Base-by-base conservation (phyloP, 106 monocot genomes). In the Dendrobium nobile region DNA sequence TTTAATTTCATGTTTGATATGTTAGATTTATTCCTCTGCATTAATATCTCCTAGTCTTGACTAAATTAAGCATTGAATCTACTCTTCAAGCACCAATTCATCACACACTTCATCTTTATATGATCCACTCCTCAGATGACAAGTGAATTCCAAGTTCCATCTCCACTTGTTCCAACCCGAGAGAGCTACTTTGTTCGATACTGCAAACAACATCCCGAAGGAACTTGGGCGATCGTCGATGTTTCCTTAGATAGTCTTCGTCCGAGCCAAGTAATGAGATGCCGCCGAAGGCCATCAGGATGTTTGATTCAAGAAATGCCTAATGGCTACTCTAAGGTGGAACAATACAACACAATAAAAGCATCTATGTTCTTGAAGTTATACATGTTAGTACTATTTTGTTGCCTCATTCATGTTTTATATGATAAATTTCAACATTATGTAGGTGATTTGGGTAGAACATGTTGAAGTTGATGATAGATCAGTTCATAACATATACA, bases 231-330 rank as follows among this genome's bases (percentile, higher is more conserved):
- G 7, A 91, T 98, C 16, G 98, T 93, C 13, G 98, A 98, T 72
- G 98, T 95, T 37, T 95, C 98, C 58, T 80, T 99, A 72, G 98
- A 99, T 70, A 86, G 87, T 78, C 59, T 95, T 17, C 92, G 93
- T 19, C 88, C 95, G 7, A 86, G 85, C 81, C 86, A 93, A 0
- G 77, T 82, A 17, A 20, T 82, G 45, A 84, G 87, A 67, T 95
- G 95, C 41, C 86, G 95, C 9, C 86, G 93, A 67, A 87, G 95
- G 85, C 98, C 98, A 2, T 99, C 98, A 1, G 95, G 98, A 13
- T 99, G 98, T 45, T 43, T 99, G 7, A 99, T 99, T 72, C 89
- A 91, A 85, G 98, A 99, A 83, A 95, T 95, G 98, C 95, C 98
- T 1, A 99, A 99, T 89, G 98, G 98, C 9, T 99, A 99, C 75